Conservation (phyloP, 2,329 filamentous ascomycete species). For the Diaporthe sp. region DNA sequence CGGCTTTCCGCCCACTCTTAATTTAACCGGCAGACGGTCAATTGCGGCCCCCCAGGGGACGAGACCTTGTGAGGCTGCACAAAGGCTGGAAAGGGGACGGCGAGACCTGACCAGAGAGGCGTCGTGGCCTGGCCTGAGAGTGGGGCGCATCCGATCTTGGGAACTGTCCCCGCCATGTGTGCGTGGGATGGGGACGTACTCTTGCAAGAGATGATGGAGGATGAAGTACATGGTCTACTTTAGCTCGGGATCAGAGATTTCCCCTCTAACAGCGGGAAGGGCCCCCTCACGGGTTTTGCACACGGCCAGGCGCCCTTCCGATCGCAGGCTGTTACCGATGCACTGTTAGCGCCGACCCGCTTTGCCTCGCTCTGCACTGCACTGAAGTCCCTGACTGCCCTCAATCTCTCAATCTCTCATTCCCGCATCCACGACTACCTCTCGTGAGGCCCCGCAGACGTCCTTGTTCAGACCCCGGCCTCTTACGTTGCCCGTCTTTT, state of each 20-base stretch:
- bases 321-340: conserved; percentile 16
- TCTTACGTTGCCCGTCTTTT: conserved; percentile 26
- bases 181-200: conserved; percentile 5
- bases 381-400: conserved; percentile 19
- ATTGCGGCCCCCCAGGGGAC: not conserved
- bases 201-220: conserved; percentile 9
- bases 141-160: conserved; percentile 23
- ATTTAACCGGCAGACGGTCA: conserved; percentile 17
- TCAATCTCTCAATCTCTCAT: not conserved
- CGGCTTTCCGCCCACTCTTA: conserved; percentile 1
- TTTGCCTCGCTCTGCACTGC: not conserved
- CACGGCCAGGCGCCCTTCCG: conserved; percentile 28
- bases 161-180: not conserved
- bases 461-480: conserved; percentile 24
- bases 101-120: conserved; percentile 7
- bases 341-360: conserved; percentile 18
- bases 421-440: not conserved
- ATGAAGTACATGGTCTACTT: not conserved
- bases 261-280: conserved; percentile 21
- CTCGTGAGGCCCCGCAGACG: conserved; percentile 21
- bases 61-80: not conserved
- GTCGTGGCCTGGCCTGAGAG: conserved; percentile 16
- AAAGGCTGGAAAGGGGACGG: not conserved
- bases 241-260: conserved; percentile 24
- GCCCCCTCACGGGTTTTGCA: not conserved